Evolutionary conservation across 805 yeast genomes (phyloP).

Genomic region (Zygotorulaspora chibaensis): DNA sequence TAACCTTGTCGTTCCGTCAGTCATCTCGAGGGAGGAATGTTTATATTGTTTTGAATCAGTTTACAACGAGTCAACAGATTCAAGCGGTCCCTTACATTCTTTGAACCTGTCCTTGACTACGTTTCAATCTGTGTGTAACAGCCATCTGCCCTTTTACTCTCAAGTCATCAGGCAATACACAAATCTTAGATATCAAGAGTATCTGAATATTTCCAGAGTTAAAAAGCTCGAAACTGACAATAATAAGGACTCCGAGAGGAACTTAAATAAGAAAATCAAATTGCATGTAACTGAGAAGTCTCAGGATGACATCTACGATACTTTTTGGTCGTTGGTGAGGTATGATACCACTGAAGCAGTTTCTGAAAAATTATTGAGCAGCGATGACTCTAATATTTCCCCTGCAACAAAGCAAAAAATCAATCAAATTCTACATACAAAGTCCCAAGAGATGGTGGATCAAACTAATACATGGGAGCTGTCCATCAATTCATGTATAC

Average conservation of each 20-base stretch:
- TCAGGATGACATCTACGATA: constrained; percentile 32
- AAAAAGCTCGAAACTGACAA: constrained; percentile 41
- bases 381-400: constrained; percentile 3
- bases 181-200: constrained; percentile 50
- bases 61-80: constrained; percentile 33
- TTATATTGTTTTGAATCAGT: constrained; percentile 79
- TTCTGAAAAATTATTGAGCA: constrained; percentile 1
- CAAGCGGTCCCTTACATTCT: constrained; percentile 20
- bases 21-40: constrained; percentile 83
- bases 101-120: constrained; percentile 73
- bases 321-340: constrained; percentile 24
- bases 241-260: constrained; percentile 23
- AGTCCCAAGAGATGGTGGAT: constrained; percentile 35
- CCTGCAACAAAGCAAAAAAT: constrained; percentile 13
- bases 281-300: constrained; percentile 30
- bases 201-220: constrained; percentile 53
- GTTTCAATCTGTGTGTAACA: constrained; percentile 64
- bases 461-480: constrained; percentile 91
- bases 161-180: constrained; percentile 23
- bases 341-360: constrained; percentile 2
- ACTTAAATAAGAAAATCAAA: constrained; percentile 30
- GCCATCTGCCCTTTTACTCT: constrained; percentile 58
- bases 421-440: constrained; percentile 24
- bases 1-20: constrained; percentile 27
- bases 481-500: constrained; percentile 76